Evolutionary conservation across 768 basidiomycete genomes (phyloP).

Genomic region (Cubamyces lactineus): DNA sequence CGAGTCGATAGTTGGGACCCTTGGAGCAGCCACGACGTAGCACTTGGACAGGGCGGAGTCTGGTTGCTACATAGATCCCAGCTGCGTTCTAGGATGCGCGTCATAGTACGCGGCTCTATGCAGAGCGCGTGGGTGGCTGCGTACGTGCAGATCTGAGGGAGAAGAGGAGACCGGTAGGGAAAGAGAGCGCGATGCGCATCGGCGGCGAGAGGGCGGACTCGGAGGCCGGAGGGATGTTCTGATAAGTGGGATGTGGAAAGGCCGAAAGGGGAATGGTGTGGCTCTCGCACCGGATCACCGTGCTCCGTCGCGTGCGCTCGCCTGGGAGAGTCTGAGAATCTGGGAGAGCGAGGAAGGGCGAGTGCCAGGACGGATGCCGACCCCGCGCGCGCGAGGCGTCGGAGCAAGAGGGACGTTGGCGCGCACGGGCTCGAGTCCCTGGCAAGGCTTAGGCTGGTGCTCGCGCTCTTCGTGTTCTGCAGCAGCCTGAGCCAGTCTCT

Average conservation of each 20-base stretch:
- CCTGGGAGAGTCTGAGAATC: not conserved
- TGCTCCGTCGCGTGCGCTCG: not conserved
- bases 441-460: not conserved
- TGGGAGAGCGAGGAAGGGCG: not conserved
- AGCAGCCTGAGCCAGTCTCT: not conserved
- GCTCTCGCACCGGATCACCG: slow-evolving; percentile 6
- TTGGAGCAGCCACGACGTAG: not conserved
- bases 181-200: not conserved
- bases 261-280: not conserved
- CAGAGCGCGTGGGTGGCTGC: not conserved
- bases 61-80: not conserved
- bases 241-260: not conserved
- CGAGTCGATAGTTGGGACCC: not conserved
- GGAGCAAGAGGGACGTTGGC: not conserved
- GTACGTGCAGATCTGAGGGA: not conserved
- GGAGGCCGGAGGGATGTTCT: not conserved
- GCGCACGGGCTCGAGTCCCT: not conserved
- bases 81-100: not conserved
- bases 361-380: not conserved
- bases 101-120: too few relatives aligned
- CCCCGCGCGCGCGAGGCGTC: not conserved
- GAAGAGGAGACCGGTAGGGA: not conserved
- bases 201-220: not conserved
- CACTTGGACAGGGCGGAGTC: not conserved
- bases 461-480: not conserved